Conservation (phyloP, 768 basidiomycete species). For the Leucogyrophana mollusca region DNA sequence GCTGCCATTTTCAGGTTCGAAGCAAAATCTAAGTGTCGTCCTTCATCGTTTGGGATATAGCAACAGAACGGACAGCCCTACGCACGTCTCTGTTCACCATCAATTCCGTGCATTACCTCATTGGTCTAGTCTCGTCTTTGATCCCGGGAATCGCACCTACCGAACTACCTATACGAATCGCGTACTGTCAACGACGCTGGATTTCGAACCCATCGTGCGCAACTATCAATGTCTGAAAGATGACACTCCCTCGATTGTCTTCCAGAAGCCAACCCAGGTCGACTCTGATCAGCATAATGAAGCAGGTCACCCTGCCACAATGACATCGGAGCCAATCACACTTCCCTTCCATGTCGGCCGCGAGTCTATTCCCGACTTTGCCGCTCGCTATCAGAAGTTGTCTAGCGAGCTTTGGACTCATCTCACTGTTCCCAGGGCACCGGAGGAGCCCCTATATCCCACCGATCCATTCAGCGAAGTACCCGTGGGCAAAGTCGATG, state of each 20-base stretch:
- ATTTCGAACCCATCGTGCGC: background rate
- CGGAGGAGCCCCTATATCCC: background rate
- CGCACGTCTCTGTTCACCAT: background rate
- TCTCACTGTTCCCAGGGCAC: background rate
- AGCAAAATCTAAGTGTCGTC: background rate
- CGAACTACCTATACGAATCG: background rate
- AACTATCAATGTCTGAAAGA: background rate
- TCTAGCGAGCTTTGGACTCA: background rate
- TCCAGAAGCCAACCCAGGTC: background rate
- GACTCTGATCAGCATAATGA: background rate
- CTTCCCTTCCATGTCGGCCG: background rate
- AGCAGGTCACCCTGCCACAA: background rate
- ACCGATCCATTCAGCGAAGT: background rate
- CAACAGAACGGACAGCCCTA: constrained; percentile 5
- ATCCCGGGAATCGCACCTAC: background rate
- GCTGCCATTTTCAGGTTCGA: background rate
- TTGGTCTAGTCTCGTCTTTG: background rate
- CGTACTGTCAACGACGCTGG: background rate
- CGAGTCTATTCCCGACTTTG: background rate
- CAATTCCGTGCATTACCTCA: background rate
- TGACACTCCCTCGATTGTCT: background rate
- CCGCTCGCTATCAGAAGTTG: background rate
- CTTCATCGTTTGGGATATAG: constrained; percentile 4
- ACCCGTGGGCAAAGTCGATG: background rate
- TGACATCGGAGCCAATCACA: constrained; percentile 1